These are phyloP conservation scores for Cydonia oblonga DNA, from an alignment of 331 rosid species.

Conservation along the genomic window DNA sequence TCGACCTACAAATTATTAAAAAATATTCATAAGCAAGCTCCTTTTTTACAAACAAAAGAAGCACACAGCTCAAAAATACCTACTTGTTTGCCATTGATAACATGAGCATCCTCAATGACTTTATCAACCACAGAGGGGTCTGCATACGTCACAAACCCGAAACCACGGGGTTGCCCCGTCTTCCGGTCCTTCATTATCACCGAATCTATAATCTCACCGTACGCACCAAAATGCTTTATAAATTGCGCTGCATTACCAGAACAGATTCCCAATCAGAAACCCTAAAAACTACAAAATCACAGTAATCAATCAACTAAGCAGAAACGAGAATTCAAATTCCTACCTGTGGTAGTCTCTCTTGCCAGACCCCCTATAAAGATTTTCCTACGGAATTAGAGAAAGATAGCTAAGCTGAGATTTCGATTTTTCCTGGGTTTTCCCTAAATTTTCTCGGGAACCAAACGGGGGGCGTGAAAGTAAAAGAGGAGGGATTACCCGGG, in stretches of 20 bases:
- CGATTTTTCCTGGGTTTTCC: neutral
- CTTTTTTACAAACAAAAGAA: neutral
- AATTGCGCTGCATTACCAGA: conserved; percentile 70
- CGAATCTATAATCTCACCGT: conserved; percentile 87
- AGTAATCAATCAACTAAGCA: neutral
- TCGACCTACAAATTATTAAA: conserved; percentile 49
- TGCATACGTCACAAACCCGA: conserved; percentile 89
- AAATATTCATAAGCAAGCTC: conserved; percentile 3
- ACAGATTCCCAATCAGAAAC: conserved; percentile 8
- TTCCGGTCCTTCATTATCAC: conserved; percentile 98
- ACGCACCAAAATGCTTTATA: conserved; percentile 78
- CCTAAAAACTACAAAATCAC: neutral
- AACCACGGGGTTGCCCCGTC: conserved; percentile 95
- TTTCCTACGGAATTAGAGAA: conserved; percentile 69
- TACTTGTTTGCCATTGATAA: conserved; percentile 91
- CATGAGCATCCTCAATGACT: conserved; percentile 76
- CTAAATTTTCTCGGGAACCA: neutral
- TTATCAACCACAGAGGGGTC: conserved; percentile 89
- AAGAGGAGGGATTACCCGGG: conserved; percentile 50
- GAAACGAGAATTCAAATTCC: conserved; percentile 23
- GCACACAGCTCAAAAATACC: neutral
- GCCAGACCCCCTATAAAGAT: conserved; percentile 97
- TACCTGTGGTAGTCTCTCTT: conserved; percentile 87
- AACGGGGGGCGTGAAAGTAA: neutral
- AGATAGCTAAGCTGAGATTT: neutral